These are phyloP conservation scores for Trichomonascaceae sp. DNA, from an alignment of 1,139 yeast species.

Conservation along the genomic window DNA sequence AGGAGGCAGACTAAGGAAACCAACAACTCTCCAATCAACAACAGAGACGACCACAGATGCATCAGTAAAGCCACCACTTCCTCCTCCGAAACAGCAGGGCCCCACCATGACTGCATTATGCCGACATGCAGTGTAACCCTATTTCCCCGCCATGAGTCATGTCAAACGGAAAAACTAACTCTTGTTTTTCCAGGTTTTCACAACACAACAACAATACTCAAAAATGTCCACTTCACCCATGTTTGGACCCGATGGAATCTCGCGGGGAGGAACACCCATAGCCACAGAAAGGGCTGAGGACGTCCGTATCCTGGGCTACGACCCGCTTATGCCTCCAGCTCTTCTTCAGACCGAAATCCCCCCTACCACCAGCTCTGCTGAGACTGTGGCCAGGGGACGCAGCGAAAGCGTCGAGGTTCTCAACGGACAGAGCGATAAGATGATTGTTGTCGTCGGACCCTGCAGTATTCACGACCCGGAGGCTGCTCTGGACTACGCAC, in stretches of 20 bases:
- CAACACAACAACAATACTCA: too few species aligned
- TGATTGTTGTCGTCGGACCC: conserved; percentile 81
- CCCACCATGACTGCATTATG: too few species aligned
- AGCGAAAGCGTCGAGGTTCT: conserved; percentile 60
- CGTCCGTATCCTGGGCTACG: conserved; percentile 78
- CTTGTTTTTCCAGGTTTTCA: too few species aligned
- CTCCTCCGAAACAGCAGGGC: too few species aligned
- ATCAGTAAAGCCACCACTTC: too few species aligned
- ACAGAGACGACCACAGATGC: too few species aligned
- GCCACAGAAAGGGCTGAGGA: conserved; percentile 63
- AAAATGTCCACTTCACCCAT: conserved; percentile 40
- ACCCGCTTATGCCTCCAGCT: conserved; percentile 84
- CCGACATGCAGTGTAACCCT: too few species aligned
- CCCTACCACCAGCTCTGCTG: conserved; percentile 45
- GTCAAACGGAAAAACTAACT: too few species aligned
- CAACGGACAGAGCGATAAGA: conserved; percentile 62
- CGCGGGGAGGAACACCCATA: conserved; percentile 21
- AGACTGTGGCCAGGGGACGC: conserved; percentile 67
- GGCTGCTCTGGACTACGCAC: conserved; percentile 82
- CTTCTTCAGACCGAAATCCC: conserved; percentile 67
- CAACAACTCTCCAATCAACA: too few species aligned
- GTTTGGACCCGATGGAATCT: conserved; percentile 30
- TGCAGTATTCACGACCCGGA: conserved; percentile 90
- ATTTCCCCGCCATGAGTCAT: too few species aligned
- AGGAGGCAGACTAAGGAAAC: too few species aligned